Evolutionary conservation across 1,139 yeast genomes (phyloP).

Genomic region (Candida dubliniensis): DNA sequence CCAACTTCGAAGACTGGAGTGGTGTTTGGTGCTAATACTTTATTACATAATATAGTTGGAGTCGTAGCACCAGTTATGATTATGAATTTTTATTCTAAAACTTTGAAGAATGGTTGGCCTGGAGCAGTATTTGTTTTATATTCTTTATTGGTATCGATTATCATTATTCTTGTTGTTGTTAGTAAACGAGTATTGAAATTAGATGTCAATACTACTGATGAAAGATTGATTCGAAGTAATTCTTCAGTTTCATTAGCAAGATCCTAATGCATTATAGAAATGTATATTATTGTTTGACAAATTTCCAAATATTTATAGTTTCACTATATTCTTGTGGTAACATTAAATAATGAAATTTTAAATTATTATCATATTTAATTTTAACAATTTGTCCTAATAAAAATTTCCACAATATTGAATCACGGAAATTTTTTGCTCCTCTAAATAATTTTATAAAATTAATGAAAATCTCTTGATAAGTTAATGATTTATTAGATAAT

Average conservation of each 20-base stretch:
- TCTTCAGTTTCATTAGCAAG: constrained; percentile 7
- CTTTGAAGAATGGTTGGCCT: constrained; percentile 12
- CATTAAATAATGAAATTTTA: constrained; percentile 44
- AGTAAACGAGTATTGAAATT: constrained; percentile 6
- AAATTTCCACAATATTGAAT: constrained; percentile 28
- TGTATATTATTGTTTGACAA: constrained; percentile 11
- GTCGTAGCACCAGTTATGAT: constrained; percentile 29
- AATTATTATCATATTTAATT: constrained; percentile 29
- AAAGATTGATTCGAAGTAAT: constrained; percentile 7
- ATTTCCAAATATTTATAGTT: constrained; percentile 35
- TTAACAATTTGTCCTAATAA: constrained; percentile 33
- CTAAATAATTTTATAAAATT: constrained; percentile 35
- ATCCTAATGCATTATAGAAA: background rate
- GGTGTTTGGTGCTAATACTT: constrained; percentile 38
- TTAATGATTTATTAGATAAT: constrained; percentile 41
- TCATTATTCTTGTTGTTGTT: constrained; percentile 6
- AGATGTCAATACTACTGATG: constrained; percentile 5
- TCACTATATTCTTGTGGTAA: constrained; percentile 37
- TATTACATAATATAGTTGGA: constrained; percentile 30
- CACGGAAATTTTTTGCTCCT: constrained; percentile 32
- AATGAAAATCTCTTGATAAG: constrained; percentile 37
- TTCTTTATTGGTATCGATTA: constrained; percentile 4
- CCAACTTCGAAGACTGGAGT: constrained; percentile 44
- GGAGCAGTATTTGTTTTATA: constrained; percentile 13
- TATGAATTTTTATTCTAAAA: constrained; percentile 28